These are phyloP conservation scores for Claviceps sp. DNA, from an alignment of 2,329 filamentous ascomycete genomes.

Conservation along the genomic window DNA sequence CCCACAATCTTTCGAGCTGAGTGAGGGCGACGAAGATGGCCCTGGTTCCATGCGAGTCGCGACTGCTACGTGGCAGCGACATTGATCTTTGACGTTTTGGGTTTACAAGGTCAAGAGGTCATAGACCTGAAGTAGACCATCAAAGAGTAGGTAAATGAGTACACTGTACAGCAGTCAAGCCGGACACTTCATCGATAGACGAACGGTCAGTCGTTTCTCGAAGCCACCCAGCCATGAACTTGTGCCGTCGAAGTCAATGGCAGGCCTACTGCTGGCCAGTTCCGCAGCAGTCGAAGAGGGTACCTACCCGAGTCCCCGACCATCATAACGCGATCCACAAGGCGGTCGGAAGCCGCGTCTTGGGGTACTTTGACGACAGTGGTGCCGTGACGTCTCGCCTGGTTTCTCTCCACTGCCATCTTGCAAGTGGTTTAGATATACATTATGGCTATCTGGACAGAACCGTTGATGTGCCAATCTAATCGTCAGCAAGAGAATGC, in stretches of 20 bases:
- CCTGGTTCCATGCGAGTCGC: constrained; percentile 16
- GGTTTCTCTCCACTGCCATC: constrained; percentile 82
- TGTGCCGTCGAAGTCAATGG: constrained; percentile 69
- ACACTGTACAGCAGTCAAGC: constrained; percentile 36
- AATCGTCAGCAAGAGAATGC: constrained; percentile 62
- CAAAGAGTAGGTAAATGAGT: constrained; percentile 54
- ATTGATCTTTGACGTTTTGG: constrained; percentile 87
- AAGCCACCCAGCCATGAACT: constrained; percentile 66
- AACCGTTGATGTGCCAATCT: constrained; percentile 81
- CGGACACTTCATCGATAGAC: constrained; percentile 55
- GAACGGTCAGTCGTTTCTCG: constrained; percentile 68
- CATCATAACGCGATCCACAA: constrained; percentile 72
- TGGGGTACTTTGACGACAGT: constrained; percentile 95
- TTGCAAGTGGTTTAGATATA: constrained; percentile 57
- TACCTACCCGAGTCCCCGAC: constrained; percentile 33
- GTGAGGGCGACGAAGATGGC: constrained; percentile 21
- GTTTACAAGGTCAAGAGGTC: constrained; percentile 59
- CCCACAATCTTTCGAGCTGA: constrained; percentile 12
- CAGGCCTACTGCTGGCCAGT: constrained; percentile 71
- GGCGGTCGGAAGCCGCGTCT: constrained; percentile 74
- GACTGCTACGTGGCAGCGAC: constrained; percentile 47
- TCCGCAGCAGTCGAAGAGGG: constrained; percentile 59
- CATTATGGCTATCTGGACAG: constrained; percentile 67
- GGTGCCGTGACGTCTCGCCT: constrained; percentile 72
- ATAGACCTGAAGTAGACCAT: constrained; percentile 65